These are phyloP conservation scores for Kalmanozyma brasiliensis DNA, from an alignment of 1,284 basidiomycete species.

Conservation along the genomic window DNA sequence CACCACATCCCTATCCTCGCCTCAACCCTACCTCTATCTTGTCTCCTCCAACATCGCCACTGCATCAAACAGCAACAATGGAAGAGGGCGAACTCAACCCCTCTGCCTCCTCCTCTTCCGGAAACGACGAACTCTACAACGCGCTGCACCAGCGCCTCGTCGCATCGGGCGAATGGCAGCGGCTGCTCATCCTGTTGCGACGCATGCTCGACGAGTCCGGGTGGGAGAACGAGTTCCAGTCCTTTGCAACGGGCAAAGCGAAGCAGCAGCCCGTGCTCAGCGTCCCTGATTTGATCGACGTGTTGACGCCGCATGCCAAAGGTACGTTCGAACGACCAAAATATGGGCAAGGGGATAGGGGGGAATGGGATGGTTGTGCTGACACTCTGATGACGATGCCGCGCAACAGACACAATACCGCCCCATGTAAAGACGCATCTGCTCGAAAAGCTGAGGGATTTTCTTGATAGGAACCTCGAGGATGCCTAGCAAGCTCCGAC, in stretches of 20 bases:
- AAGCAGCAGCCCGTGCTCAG: conserved; percentile 19
- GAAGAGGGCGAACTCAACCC: conserved; percentile 42
- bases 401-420: conserved; percentile 43
- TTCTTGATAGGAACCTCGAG: conserved; percentile 52
- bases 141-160: conserved; percentile 52
- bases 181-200: conserved; percentile 32
- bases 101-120: neutral
- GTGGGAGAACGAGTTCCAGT: conserved; percentile 24
- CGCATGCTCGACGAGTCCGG: conserved; percentile 53
- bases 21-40: no score
- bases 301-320: conserved; percentile 43
- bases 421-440: conserved; percentile 44
- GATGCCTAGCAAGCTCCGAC: conserved; percentile 22
- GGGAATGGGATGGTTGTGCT: neutral
- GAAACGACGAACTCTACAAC: conserved; percentile 40
- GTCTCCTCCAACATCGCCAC: no score
- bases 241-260: conserved; percentile 23
- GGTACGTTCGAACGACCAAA: conserved; percentile 20
- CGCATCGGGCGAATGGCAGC: conserved; percentile 48
- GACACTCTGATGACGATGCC: no score
- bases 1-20: no score
- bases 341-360: no score
- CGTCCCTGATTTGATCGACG: conserved; percentile 34
- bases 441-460: conserved; percentile 45
- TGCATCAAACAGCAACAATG: conserved; percentile 12